A percentile compares a stretch with the other conserved stretches of the same genome.
Evolutionary conservation across 2,329 filamentous ascomycete genomes (phyloP).

Genomic region (Alternaria infectoria): DNA sequence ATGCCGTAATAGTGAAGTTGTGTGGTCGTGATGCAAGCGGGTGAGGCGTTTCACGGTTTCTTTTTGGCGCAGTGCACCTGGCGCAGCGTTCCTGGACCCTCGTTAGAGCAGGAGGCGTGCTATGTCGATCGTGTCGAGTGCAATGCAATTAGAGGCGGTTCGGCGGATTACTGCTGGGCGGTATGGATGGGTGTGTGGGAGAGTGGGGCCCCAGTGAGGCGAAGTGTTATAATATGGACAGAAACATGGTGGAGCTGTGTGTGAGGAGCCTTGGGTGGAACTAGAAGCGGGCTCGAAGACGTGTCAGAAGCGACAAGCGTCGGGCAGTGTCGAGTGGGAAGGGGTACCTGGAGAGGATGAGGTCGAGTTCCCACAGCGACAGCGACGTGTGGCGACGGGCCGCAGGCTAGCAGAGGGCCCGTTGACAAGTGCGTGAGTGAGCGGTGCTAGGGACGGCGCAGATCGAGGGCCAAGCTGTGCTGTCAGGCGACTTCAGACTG

Average conservation of each 20-base stretch:
- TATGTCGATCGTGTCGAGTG: conserved; percentile 6
- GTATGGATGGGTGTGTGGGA: conserved; percentile 19
- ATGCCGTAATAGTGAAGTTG: not conserved
- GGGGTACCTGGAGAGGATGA: conserved; percentile 42
- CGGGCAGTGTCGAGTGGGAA: conserved; percentile 27
- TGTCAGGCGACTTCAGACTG: conserved; percentile 20
- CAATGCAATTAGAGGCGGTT: conserved; percentile 6
- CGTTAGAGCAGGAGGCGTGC: conserved; percentile 10
- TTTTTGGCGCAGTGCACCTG: not conserved
- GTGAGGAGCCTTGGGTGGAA: conserved; percentile 39
- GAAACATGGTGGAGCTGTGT: conserved; percentile 40
- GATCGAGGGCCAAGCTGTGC: conserved; percentile 9
- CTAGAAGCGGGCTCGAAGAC: conserved; percentile 21
- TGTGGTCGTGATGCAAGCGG: not conserved
- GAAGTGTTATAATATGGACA: conserved; percentile 46
- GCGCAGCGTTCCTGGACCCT: not conserved
- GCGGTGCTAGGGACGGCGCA: conserved; percentile 9
- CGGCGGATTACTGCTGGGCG: conserved; percentile 10
- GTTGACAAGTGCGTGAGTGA: conserved; percentile 12
- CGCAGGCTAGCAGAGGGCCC: conserved; percentile 27
- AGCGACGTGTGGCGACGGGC: conserved; percentile 42
- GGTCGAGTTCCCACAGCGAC: conserved; percentile 36
- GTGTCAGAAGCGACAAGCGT: conserved; percentile 32
- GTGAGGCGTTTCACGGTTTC: not conserved
- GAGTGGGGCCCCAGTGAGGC: conserved; percentile 45